Percentiles rank a stretch among this genome's conserved stretches.
These are phyloP conservation scores for Arthrobotrys sphaeroides DNA, from an alignment of 2,329 filamentous ascomycete species.

Conservation along the genomic window DNA sequence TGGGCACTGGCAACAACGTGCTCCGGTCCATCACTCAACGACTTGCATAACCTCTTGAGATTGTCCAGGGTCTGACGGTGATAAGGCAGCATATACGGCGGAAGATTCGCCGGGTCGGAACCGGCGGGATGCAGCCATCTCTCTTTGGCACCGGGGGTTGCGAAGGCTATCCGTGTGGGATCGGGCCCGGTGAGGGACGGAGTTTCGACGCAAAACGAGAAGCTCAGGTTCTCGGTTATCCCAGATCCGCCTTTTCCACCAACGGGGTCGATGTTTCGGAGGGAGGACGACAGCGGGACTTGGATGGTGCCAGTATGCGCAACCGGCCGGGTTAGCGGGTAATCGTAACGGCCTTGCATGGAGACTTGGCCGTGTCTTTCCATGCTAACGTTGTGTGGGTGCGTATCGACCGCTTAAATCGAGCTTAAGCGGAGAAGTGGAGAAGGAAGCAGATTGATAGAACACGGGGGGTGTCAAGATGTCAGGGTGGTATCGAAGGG, in stretches of 20 bases:
- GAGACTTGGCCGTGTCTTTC: slow-evolving; percentile 52
- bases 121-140: slow-evolving; percentile 94
- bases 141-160: slow-evolving; percentile 84
- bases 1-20: slow-evolving; percentile 84
- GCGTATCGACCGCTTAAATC: slow-evolving; percentile 27
- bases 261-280: slow-evolving; percentile 46
- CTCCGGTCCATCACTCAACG: slow-evolving; percentile 75
- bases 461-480: slow-evolving; percentile 31
- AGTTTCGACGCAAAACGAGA: slow-evolving; percentile 98
- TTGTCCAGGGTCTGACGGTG: slow-evolving; percentile 86
- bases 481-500: slow-evolving; percentile 29
- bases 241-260: slow-evolving; percentile 48
- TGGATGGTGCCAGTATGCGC: slow-evolving; percentile 47
- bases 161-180: slow-evolving; percentile 92
- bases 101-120: slow-evolving; percentile 77
- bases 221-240: slow-evolving; percentile 70
- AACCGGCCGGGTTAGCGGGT: slow-evolving; percentile 48
- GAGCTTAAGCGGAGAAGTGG: slow-evolving; percentile 47
- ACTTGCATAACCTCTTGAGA: slow-evolving; percentile 80
- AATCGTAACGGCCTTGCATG: slow-evolving; percentile 52
- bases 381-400: slow-evolving; percentile 43
- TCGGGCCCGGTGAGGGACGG: slow-evolving; percentile 91
- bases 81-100: slow-evolving; percentile 88
- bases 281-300: slow-evolving; percentile 45
- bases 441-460: slow-evolving; percentile 28